Conservation (phyloP, 176 grass and related monocot genomes). For the Bolboschoenus planiculmis region DNA sequence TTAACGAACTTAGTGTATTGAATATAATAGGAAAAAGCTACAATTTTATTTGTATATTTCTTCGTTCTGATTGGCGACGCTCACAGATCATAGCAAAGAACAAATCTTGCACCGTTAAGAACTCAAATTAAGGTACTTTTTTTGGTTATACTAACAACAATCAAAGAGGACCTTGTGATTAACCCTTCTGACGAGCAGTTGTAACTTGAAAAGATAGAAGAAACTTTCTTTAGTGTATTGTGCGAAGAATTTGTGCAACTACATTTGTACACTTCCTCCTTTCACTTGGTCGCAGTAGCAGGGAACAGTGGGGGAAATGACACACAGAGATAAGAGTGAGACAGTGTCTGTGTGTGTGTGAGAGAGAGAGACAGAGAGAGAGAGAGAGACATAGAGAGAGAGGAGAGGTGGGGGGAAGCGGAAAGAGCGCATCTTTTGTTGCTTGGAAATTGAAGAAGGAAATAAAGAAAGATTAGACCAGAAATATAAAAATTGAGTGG, state of each 20-base stretch:
- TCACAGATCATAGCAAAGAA: not conserved
- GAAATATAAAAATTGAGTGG: slow-evolving; percentile 18
- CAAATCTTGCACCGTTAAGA: not conserved
- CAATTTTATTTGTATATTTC: not conserved
- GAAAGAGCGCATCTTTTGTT: slow-evolving; percentile 1
- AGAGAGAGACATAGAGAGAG: not conserved
- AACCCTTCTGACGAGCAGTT: too few relatives aligned
- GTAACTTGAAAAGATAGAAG: not conserved
- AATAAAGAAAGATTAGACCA: slow-evolving; percentile 8
- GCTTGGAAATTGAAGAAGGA: slow-evolving; percentile 2
- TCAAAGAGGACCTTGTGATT: too few relatives aligned
- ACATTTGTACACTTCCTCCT: too few relatives aligned
- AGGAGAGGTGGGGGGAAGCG: not conserved
- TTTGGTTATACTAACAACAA: not conserved
- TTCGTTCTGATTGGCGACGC: not conserved
- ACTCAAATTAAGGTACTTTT: not conserved
- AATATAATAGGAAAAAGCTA: not conserved
- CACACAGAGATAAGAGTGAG: not conserved
- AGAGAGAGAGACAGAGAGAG: not conserved
- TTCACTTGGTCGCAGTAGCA: not conserved
- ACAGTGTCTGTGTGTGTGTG: not conserved
- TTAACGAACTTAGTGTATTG: not conserved
- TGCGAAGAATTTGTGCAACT: not conserved
- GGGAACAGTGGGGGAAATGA: not conserved
- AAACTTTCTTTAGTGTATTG: not conserved